Percentiles rank a stretch among this genome's conserved stretches.
These are phyloP conservation scores for Ustilago lituana DNA, from an alignment of 1,284 basidiomycete species.

Conservation along the genomic window DNA sequence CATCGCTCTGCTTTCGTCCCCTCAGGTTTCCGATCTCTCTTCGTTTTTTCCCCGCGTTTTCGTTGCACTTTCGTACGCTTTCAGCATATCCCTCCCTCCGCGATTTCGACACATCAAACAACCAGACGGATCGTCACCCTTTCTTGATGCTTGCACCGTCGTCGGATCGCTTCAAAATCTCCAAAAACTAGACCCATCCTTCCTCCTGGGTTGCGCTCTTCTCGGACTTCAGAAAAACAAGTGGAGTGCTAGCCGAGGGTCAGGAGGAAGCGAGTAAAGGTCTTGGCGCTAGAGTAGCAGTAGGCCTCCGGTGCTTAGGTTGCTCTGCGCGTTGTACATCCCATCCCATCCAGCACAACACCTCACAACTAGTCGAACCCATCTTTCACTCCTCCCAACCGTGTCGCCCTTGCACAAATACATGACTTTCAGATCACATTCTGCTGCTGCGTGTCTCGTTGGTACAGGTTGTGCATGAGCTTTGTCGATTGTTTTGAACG, in stretches of 20 bases:
- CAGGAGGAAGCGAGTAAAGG: conserved; percentile 22
- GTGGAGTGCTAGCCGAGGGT: conserved; percentile 15
- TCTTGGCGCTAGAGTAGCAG: conserved; percentile 24
- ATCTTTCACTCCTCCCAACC: not conserved
- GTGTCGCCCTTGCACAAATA: conserved; percentile 51
- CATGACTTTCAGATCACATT: conserved; percentile 33
- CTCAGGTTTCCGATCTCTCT: conserved; percentile 8
- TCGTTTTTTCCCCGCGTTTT: conserved; percentile 13
- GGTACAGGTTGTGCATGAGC: too few species aligned
- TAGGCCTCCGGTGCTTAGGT: not conserved
- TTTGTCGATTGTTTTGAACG: too few species aligned
- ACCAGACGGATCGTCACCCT: not conserved
- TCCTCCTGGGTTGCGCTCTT: conserved; percentile 11
- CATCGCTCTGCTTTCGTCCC: conserved; percentile 2
- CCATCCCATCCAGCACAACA: conserved; percentile 23
- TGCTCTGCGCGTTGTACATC: conserved; percentile 41
- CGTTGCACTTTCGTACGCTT: conserved; percentile 20
- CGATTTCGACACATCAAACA: conserved; percentile 4
- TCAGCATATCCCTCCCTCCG: conserved; percentile 16
- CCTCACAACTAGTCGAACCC: conserved; percentile 17
- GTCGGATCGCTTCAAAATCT: conserved; percentile 6
- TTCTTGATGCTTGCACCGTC: conserved; percentile 2
- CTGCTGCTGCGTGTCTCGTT: too few species aligned
- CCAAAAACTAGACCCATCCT: conserved; percentile 11
- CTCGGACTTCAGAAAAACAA: not conserved